phyloP scores from a whole-genome alignment of 306 rosid species.

The Senna siamea region DNA sequence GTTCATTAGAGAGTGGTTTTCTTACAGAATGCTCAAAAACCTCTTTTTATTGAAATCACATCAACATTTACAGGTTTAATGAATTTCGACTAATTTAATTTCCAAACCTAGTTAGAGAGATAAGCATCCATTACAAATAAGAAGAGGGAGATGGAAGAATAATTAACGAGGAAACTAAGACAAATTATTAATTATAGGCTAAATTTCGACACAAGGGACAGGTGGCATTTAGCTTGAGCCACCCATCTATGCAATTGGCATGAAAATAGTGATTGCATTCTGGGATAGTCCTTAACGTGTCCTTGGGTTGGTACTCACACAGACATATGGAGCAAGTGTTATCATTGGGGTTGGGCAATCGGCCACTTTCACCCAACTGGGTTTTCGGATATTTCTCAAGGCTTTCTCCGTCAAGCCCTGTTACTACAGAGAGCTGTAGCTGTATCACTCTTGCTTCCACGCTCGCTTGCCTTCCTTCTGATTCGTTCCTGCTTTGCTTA shows the following conservation, averaged over 20 bases:
- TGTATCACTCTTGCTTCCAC: not conserved
- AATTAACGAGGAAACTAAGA: too few relatives aligned
- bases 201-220: conserved; percentile 66
- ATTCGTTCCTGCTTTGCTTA: not conserved
- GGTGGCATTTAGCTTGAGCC: conserved; percentile 61
- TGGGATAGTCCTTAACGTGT: conserved; percentile 56
- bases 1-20: too few relatives aligned
- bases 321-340: conserved; percentile 60
- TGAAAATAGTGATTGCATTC: conserved; percentile 64
- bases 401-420: conserved; percentile 61
- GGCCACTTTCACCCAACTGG: conserved; percentile 48
- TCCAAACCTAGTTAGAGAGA: too few relatives aligned
- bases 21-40: too few relatives aligned
- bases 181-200: too few relatives aligned
- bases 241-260: conserved; percentile 52
- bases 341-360: conserved; percentile 55
- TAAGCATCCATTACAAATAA: too few relatives aligned
- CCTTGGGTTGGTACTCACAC: conserved; percentile 59
- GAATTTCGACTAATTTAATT: too few relatives aligned
- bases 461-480: too few relatives aligned
- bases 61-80: too few relatives aligned
- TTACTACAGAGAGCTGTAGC: not conserved
- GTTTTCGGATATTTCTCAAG: conserved; percentile 60
- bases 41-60: too few relatives aligned
- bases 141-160: too few relatives aligned